Evolutionary conservation across 2,329 filamentous ascomycete genomes (phyloP), one percentile per base, ranked within the genome.

Genomic region (Penicillium sp.): DNA sequence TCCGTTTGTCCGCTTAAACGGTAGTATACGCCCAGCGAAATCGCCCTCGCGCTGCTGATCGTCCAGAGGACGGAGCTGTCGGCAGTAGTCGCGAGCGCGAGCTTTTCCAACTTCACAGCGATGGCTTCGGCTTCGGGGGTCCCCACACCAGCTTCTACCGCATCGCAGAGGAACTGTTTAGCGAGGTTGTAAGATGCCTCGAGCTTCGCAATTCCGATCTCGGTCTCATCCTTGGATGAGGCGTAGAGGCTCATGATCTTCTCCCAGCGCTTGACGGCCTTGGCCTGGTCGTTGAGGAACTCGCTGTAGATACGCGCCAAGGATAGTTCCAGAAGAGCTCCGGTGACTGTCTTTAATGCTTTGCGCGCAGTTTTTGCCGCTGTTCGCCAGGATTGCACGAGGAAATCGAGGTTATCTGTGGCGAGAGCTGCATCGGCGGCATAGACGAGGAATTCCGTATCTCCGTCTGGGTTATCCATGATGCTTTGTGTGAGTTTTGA

Each of bases 231-330:
- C 29, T 46, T 50, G 30, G 57, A 52, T 1, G 60, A 58, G 7
- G 49, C 41, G 15, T 63, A 63, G 1, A 49, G 55, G 35, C 56
- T 54, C 35, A 65, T 47, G 19, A 64, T 64, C n/a, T 31, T 59
- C 41, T 64, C 61, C 61, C 58, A 62, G 15, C 51, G n/a, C 23
- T 49, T 59, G 11, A 51, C 52, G 3, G 64, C 61, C 35, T 62
- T 58, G 2, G 45, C 29, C 26, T 59, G 41, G 29, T 65, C 63
- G 7, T 56, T 19, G 1, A 58, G 29, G 41, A 54, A 63, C 29
- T 61, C 58, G 15, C 21, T 55, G 48, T 65, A 65, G 31, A 64
- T 60, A 1, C 56, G 46, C 5, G 61, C 61, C 2, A 64, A 44
- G 11, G 55, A 38, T 31, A 65, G 19, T 11, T 65, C 64, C 35